Base-by-base conservation (phyloP, 305 asterid genomes). In the Fraxinus nigra region DNA sequence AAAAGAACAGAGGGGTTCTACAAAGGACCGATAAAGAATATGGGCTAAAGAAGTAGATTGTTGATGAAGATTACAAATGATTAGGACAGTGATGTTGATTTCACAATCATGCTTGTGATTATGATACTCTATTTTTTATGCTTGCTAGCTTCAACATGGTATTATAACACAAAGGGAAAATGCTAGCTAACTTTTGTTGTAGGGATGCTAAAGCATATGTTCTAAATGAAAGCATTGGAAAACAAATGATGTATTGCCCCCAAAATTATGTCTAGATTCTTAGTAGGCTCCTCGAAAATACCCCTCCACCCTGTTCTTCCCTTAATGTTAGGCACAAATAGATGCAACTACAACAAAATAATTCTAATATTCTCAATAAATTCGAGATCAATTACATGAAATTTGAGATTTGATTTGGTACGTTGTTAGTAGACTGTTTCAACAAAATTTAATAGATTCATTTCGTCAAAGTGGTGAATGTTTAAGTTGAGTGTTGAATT, bases 51-150 rank as follows among this genome's bases (percentile, higher is more conserved):
- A 22, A 38, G 43, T 16, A 79, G 65, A 46, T 18, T 79, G 77
- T 69, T 79, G 18, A 33, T 70, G 70, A 43, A 70, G 82, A 32
- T 69, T 46, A 70, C 69, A 79, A 61, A 79, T 48, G 78, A 79
- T 33, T 24, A 46, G 7, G 77, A 79, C 48, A 18, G 46, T 9
- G 43, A 72, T 7, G 35, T 48, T 48, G 69, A 38, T 46, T 46
- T 46, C 56, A 46, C 56, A 46, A 46, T 46, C 18, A 46, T 46
- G 56, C 18, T 16, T 3, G 18, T 46, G 56, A 46, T 63, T 13
- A 78, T 32, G 74, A 59, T 78, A 34, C n/a, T 20, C 34, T 20
- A 35, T 8, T 59, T 63, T 3, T 63, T 78, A 65, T 63, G 33
- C 82, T 37, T 61, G 34, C 75, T 63, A 18, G 63, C 79, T 76